These are phyloP conservation scores for Candida glaebosa DNA, from an alignment of 805 yeast genomes.

Conservation along the genomic window DNA sequence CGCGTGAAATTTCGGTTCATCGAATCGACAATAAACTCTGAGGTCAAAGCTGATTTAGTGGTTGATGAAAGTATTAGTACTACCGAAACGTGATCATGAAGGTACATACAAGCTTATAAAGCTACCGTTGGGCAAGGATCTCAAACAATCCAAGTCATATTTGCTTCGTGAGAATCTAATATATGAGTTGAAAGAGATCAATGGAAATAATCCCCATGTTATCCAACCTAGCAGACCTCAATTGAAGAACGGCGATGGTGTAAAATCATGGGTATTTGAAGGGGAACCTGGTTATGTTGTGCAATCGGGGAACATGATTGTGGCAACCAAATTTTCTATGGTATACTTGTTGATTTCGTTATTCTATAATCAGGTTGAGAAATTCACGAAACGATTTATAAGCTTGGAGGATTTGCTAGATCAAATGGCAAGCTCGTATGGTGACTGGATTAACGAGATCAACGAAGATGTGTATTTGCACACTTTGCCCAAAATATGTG, in stretches of 20 bases:
- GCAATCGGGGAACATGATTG: constrained; percentile 37
- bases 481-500: constrained; percentile 27
- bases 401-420: constrained; percentile 46
- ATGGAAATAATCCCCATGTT: constrained; percentile 34
- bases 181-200: constrained; percentile 39
- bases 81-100: background rate
- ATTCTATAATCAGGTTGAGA: constrained; percentile 23
- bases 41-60: background rate
- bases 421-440: constrained; percentile 22
- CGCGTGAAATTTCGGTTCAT: too few species aligned
- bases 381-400: constrained; percentile 26
- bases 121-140: constrained; percentile 10
- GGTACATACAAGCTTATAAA: constrained; percentile 10
- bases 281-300: constrained; percentile 31
- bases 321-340: constrained; percentile 39
- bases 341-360: constrained; percentile 37
- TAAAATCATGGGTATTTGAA: constrained; percentile 40
- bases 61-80: background rate
- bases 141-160: constrained; percentile 9
- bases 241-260: constrained; percentile 25
- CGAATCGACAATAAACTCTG: too few species aligned
- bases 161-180: constrained; percentile 16
- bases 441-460: constrained; percentile 24
- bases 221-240: constrained; percentile 20
- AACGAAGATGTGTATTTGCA: constrained; percentile 19